phyloP scores from a whole-genome alignment of 352 stramenopile species.

The Phytophthora megakarya region DNA sequence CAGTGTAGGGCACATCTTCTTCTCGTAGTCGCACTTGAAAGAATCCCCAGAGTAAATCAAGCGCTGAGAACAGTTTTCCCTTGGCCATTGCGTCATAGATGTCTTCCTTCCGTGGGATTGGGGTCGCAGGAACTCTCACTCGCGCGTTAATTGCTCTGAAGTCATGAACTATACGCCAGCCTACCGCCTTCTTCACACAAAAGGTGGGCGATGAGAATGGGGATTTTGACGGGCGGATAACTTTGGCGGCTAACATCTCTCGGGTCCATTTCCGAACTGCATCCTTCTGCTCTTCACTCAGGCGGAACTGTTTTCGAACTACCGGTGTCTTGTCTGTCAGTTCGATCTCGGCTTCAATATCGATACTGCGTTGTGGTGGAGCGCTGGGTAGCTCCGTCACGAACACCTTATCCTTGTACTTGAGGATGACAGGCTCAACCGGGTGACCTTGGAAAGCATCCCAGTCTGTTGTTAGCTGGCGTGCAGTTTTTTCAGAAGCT shows the following conservation, averaged over 20 bases:
- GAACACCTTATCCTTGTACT: no score
- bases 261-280: background rate
- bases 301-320: background rate
- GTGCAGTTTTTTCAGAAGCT: background rate
- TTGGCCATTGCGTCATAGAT: no score
- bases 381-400: no score
- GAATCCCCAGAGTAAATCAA: background rate
- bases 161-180: background rate
- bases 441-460: background rate
- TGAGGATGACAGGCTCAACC: background rate
- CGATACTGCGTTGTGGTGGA: no score
- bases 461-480: background rate
- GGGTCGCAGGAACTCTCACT: background rate
- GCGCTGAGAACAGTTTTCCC: no score
- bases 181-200: background rate
- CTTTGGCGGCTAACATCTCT: background rate
- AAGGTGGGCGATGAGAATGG: background rate
- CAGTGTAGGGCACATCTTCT: background rate
- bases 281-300: background rate
- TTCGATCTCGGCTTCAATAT: background rate
- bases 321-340: background rate
- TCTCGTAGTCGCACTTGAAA: background rate
- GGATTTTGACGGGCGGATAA: background rate
- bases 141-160: background rate
- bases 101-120: no score